phyloP scores from a whole-genome alignment of 2,329 filamentous ascomycete genomes.

The Moelleriella libera region DNA sequence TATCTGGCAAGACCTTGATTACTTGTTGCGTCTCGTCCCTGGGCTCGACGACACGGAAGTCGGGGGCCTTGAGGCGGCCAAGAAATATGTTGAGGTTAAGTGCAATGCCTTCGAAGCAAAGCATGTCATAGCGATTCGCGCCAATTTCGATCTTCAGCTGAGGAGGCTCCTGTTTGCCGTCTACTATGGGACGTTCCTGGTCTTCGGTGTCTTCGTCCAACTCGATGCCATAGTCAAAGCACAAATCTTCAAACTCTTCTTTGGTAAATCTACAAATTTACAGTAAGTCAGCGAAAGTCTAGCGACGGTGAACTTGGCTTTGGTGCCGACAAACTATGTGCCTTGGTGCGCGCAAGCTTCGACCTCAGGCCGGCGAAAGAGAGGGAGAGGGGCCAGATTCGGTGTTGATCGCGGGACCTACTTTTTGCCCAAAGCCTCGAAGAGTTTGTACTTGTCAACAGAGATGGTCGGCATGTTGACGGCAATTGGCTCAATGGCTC shows the following conservation, averaged over 20 bases:
- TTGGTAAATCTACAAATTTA: slow-evolving; percentile 56
- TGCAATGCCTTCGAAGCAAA: slow-evolving; percentile 93
- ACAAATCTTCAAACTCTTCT: slow-evolving; percentile 90
- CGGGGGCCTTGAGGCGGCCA: slow-evolving; percentile 59
- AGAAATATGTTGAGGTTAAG: slow-evolving; percentile 94
- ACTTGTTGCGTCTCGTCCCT: slow-evolving; percentile 60
- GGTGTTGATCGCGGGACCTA: slow-evolving; percentile 24
- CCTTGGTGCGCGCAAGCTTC: no score
- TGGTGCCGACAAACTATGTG: no score
- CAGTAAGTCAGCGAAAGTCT: slow-evolving; percentile 4
- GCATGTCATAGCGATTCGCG: slow-evolving; percentile 86
- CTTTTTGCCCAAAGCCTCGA: slow-evolving; percentile 80
- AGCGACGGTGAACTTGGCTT: no score
- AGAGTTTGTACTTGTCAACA: slow-evolving; percentile 93
- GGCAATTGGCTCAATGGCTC: slow-evolving; percentile 3
- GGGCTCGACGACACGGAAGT: slow-evolving; percentile 64
- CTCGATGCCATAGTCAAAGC: slow-evolving; percentile 97
- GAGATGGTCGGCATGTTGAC: slow-evolving; percentile 81
- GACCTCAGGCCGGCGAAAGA: no score
- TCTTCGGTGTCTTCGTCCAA: slow-evolving; percentile 89
- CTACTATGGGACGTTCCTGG: slow-evolving; percentile 55
- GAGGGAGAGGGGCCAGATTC: not conserved
- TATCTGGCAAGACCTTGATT: slow-evolving; percentile 66
- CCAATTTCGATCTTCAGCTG: slow-evolving; percentile 98
- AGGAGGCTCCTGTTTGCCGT: slow-evolving; percentile 72